Evolutionary conservation across 1,284 basidiomycete species (phyloP).

Genomic region (Wolfiporia cocos): DNA sequence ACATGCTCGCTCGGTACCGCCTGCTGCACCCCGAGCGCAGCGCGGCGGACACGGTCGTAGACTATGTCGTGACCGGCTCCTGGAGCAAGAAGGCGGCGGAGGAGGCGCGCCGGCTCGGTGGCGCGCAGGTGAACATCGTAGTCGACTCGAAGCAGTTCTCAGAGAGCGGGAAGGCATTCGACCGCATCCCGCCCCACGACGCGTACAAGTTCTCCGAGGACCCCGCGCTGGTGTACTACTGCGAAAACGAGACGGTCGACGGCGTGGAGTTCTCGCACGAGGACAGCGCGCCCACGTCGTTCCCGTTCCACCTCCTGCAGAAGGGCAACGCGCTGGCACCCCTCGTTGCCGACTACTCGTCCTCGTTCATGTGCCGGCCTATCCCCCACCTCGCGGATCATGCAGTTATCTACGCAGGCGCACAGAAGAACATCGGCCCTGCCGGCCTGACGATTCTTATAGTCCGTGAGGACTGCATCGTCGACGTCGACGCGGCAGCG

Average conservation of each 20-base stretch:
- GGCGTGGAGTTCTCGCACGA: conserved; percentile 85
- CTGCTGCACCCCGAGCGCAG: conserved; percentile 56
- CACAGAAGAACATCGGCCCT: conserved; percentile 99
- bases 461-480: conserved; percentile 88
- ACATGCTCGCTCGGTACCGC: conserved; percentile 78
- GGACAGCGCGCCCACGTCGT: conserved; percentile 50
- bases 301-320: conserved; percentile 81
- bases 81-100: conserved; percentile 87
- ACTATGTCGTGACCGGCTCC: conserved; percentile 88
- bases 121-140: conserved; percentile 57
- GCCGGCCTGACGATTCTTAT: conserved; percentile 92
- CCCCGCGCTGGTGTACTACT: conserved; percentile 95
- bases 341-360: conserved; percentile 94
- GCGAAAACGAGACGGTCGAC: conserved; percentile 99
- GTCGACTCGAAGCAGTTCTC: conserved; percentile 61
- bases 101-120: conserved; percentile 70
- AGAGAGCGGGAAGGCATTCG: conserved; percentile 66
- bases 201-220: conserved; percentile 75
- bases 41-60: conserved; percentile 55
- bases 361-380: conserved; percentile 95
- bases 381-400: conserved; percentile 86
- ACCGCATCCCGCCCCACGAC: conserved; percentile 71
- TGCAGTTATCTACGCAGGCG: conserved; percentile 94
- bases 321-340: conserved; percentile 46
- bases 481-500: conserved; percentile 80